phyloP scores from a whole-genome alignment of 768 basidiomycete genomes.

The Tulasnella sp. region DNA sequence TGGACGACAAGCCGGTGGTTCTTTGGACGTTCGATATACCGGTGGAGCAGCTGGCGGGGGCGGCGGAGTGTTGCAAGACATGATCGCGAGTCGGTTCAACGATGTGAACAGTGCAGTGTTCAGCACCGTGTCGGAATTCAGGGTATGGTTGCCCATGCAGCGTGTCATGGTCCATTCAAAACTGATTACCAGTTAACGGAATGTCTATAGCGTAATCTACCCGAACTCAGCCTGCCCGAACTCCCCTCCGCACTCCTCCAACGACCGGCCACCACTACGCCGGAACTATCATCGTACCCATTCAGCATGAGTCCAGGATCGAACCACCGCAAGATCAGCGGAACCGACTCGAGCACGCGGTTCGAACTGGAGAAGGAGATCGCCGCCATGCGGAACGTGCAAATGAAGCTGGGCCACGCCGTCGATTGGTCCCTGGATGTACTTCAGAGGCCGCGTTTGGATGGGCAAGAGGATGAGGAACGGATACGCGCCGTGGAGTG shows the following conservation, averaged over 20 bases:
- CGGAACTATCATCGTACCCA: neutral
- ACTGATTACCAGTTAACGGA: no score
- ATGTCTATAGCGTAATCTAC: slow-evolving; percentile 3
- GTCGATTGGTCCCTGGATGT: slow-evolving; percentile 65
- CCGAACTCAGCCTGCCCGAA: slow-evolving; percentile 10
- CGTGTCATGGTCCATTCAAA: no score
- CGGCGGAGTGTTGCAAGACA: slow-evolving; percentile 42
- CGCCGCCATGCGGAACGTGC: slow-evolving; percentile 39
- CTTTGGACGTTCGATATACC: neutral
- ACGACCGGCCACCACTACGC: neutral
- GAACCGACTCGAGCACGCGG: slow-evolving; percentile 45
- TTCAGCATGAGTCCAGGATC: no score
- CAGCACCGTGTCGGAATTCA: slow-evolving; percentile 67
- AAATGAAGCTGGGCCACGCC: slow-evolving; percentile 56
- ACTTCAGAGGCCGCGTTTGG: slow-evolving; percentile 36
- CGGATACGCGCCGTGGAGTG: slow-evolving; percentile 59
- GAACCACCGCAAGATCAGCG: no score
- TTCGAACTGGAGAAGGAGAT: slow-evolving; percentile 61
- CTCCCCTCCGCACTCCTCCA: neutral
- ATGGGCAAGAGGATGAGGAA: slow-evolving; percentile 36
- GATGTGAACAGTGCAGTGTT: slow-evolving; percentile 79
- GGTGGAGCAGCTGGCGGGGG: neutral
- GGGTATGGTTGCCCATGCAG: slow-evolving; percentile 35
- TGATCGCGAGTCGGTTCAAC: slow-evolving; percentile 57
- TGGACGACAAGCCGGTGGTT: slow-evolving; percentile 19